phyloP scores from a whole-genome alignment of 768 basidiomycete species.

The Leccinum ochraceum region DNA sequence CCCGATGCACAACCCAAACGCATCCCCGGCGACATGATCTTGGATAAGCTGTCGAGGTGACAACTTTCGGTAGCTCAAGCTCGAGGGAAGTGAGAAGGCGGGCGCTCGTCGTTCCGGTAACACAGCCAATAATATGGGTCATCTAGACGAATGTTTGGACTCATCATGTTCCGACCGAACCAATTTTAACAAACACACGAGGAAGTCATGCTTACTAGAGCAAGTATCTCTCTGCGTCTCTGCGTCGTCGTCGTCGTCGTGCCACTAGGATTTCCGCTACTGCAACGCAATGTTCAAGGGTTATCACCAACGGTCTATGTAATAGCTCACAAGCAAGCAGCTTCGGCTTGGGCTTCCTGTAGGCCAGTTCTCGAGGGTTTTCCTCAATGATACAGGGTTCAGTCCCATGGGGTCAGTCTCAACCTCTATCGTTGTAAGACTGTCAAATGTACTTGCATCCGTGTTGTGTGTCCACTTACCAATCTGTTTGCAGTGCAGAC shows the following conservation, averaged over 20 bases:
- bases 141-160: slow-evolving; percentile 38
- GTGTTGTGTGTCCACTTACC: slow-evolving; percentile 36
- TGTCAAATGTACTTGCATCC: background rate
- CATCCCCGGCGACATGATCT: no score
- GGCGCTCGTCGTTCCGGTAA: slow-evolving; percentile 56
- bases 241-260: slow-evolving; percentile 60
- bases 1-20: no score
- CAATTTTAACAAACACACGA: slow-evolving; percentile 39
- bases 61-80: background rate
- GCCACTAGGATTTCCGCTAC: slow-evolving; percentile 82
- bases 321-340: slow-evolving; percentile 57
- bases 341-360: slow-evolving; percentile 61
- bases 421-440: slow-evolving; percentile 50
- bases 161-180: background rate
- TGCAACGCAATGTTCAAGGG: slow-evolving; percentile 22
- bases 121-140: slow-evolving; percentile 73
- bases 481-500: slow-evolving; percentile 51
- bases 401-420: slow-evolving; percentile 70
- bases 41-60: slow-evolving; percentile 84
- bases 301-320: background rate
- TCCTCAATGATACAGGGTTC: slow-evolving; percentile 51
- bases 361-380: slow-evolving; percentile 69
- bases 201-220: slow-evolving; percentile 67
- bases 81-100: background rate
- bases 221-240: slow-evolving; percentile 62